A percentile compares a stretch with the other conserved stretches of the same genome.
Conservation (phyloP, 1,139 yeast species). For the Hanseniaspora uvarum region DNA sequence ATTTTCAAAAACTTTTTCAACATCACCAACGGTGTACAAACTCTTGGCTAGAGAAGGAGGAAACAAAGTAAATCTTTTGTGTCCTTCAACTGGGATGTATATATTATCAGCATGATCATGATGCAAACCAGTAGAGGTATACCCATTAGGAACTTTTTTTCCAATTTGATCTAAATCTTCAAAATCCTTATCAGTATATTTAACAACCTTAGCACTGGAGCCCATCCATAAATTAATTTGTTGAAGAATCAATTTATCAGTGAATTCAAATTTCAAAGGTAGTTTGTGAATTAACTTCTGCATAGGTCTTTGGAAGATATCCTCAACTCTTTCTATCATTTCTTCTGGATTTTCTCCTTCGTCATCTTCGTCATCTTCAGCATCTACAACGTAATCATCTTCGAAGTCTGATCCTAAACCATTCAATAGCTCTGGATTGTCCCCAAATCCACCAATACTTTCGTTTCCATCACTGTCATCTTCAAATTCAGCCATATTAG, state of each 20-base stretch:
- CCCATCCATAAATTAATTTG: slow-evolving; percentile 73
- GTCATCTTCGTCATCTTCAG: slow-evolving; percentile 24
- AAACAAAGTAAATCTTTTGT: slow-evolving; percentile 55
- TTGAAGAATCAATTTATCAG: slow-evolving; percentile 45
- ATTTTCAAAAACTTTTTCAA: slow-evolving; percentile 41
- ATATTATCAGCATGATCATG: slow-evolving; percentile 73
- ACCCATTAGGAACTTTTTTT: slow-evolving; percentile 42
- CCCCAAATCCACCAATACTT: slow-evolving; percentile 22
- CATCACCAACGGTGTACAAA: slow-evolving; percentile 51
- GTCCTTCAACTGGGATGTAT: slow-evolving; percentile 50
- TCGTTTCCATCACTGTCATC: slow-evolving; percentile 20
- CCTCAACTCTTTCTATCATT: slow-evolving; percentile 34
- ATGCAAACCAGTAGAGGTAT: slow-evolving; percentile 65
- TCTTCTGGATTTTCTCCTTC: slow-evolving; percentile 27
- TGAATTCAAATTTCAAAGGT: slow-evolving; percentile 38
- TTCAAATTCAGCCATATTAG: slow-evolving; percentile 13
- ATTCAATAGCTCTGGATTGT: slow-evolving; percentile 15
- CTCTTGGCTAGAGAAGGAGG: slow-evolving; percentile 51
- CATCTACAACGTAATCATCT: slow-evolving; percentile 39
- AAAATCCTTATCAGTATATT: slow-evolving; percentile 20
- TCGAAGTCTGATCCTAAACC: slow-evolving; percentile 31
- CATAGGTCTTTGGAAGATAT: slow-evolving; percentile 54
- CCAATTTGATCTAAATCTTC: slow-evolving; percentile 35
- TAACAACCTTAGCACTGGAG: slow-evolving; percentile 23
- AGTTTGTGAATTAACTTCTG: slow-evolving; percentile 36